A percentile compares a stretch with the other conserved stretches of the same genome.
Conservation (phyloP, 192 early-diverging fungal species). For the Coemansia sp. region DNA sequence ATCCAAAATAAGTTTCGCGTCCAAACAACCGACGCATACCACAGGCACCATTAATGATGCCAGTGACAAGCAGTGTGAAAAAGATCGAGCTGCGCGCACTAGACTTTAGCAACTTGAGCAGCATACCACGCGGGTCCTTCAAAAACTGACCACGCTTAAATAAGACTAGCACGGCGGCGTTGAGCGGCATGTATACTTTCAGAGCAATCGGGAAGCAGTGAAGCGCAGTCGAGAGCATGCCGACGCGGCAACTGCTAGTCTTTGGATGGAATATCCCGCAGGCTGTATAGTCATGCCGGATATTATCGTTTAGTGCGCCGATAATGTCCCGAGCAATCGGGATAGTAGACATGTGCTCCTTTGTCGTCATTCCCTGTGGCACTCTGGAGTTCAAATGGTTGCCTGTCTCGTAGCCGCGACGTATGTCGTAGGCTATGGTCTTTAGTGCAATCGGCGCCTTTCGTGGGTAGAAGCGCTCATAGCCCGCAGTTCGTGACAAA, state of each 20-base stretch:
- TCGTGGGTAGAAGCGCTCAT: slow-evolving; percentile 31
- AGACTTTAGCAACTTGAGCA: slow-evolving; percentile 59
- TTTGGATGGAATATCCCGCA: slow-evolving; percentile 69
- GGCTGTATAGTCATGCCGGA: slow-evolving; percentile 60
- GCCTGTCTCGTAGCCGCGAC: neutral
- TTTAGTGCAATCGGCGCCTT: slow-evolving; percentile 13
- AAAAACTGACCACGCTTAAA: slow-evolving; percentile 59
- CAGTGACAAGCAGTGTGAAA: slow-evolving; percentile 59
- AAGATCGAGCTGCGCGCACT: slow-evolving; percentile 64
- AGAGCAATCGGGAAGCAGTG: slow-evolving; percentile 59
- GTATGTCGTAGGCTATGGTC: slow-evolving; percentile 16
- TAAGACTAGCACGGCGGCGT: slow-evolving; percentile 53
- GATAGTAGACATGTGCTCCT: slow-evolving; percentile 57
- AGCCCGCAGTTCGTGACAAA: slow-evolving; percentile 47
- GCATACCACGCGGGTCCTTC: slow-evolving; percentile 58
- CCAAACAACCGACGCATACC: slow-evolving; percentile 55
- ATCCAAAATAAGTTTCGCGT: slow-evolving; percentile 56
- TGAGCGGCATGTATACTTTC: slow-evolving; percentile 67
- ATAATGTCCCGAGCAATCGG: slow-evolving; percentile 61
- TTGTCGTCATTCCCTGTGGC: slow-evolving; percentile 57
- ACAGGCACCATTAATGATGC: slow-evolving; percentile 60
- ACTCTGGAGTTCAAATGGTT: neutral
- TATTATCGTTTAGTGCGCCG: slow-evolving; percentile 32
- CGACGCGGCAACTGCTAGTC: slow-evolving; percentile 54
- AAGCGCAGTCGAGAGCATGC: slow-evolving; percentile 44